Evolutionary conservation across 2,329 filamentous ascomycete genomes (phyloP).

Genomic region (Trichoderma hamatum): DNA sequence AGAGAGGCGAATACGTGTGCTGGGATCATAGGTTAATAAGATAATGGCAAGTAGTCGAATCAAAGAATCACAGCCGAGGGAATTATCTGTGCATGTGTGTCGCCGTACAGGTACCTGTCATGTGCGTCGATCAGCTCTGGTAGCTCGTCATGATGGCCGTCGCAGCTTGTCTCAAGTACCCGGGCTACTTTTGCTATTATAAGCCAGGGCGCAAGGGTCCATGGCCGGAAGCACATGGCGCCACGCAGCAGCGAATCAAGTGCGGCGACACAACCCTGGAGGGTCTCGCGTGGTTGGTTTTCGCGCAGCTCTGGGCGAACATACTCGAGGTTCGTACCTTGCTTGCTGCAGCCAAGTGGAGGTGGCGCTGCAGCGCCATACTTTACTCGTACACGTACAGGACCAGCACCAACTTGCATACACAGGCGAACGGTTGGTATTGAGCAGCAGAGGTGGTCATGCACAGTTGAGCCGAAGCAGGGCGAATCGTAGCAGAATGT

Average conservation of each 20-base stretch:
- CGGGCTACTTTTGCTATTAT: not conserved
- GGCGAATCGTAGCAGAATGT: constrained; percentile 17
- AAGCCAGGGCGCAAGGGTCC: constrained; percentile 2
- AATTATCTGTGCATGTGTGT: constrained; percentile 16
- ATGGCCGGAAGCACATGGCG: constrained; percentile 3
- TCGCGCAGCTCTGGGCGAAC: not conserved
- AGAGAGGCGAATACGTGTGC: constrained; percentile 7
- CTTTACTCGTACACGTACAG: not conserved
- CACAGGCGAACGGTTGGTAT: not conserved
- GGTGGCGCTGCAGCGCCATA: constrained; percentile 13
- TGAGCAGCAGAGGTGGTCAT: constrained; percentile 10
- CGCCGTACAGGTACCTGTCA: constrained; percentile 16
- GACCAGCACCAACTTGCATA: not conserved
- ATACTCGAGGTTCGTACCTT: constrained; percentile 6
- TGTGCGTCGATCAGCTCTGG: constrained; percentile 10
- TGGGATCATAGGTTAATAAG: constrained; percentile 5
- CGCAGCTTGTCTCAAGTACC: constrained; percentile 2
- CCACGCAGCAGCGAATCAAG: constrained; percentile 14
- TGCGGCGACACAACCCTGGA: not conserved
- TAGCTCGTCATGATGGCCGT: not conserved
- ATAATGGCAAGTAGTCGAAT: constrained; percentile 7
- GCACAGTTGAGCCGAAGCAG: constrained; percentile 18
- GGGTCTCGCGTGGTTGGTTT: not conserved
- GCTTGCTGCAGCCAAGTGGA: constrained; percentile 26
- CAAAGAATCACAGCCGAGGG: constrained; percentile 25